phyloP scores from a whole-genome alignment of 1,284 basidiomycete genomes.

The Crucibulum parvulum region DNA sequence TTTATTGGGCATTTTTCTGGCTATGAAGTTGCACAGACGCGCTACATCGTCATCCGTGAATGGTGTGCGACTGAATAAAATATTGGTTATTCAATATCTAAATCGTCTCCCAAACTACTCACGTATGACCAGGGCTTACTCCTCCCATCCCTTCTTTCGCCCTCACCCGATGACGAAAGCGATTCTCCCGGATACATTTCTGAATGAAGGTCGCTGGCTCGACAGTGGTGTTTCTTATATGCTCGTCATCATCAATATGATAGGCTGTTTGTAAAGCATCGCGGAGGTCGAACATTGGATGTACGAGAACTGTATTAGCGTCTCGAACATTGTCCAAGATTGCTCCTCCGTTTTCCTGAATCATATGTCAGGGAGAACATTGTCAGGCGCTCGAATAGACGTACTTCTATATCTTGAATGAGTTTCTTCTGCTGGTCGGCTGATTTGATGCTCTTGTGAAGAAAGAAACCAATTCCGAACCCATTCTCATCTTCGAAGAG shows the following conservation, averaged over 20 bases:
- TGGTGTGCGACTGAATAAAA: slow-evolving; percentile 17
- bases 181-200: slow-evolving; percentile 24
- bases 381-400: not conserved
- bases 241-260: slow-evolving; percentile 7
- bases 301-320: slow-evolving; percentile 35
- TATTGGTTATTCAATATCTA: not conserved
- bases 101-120: too few relatives aligned
- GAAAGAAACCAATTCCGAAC: slow-evolving; percentile 23
- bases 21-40: slow-evolving; percentile 42
- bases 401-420: slow-evolving; percentile 26
- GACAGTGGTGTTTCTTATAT: slow-evolving; percentile 23
- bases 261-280: slow-evolving; percentile 19
- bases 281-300: slow-evolving; percentile 4
- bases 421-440: slow-evolving; percentile 13
- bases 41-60: slow-evolving; percentile 46
- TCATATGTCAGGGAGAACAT: not conserved
- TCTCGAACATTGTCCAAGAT: slow-evolving; percentile 18
- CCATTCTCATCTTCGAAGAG: slow-evolving; percentile 27
- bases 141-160: slow-evolving; percentile 42
- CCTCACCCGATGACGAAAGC: slow-evolving; percentile 20
- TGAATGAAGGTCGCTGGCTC: slow-evolving; percentile 33
- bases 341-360: slow-evolving; percentile 37
- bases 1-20: slow-evolving; percentile 37
- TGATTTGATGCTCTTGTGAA: slow-evolving; percentile 22
- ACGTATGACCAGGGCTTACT: not conserved